Conservation (phyloP, 108 stramenopile genomes). For the Mayamaea pseudoterrestris region DNA sequence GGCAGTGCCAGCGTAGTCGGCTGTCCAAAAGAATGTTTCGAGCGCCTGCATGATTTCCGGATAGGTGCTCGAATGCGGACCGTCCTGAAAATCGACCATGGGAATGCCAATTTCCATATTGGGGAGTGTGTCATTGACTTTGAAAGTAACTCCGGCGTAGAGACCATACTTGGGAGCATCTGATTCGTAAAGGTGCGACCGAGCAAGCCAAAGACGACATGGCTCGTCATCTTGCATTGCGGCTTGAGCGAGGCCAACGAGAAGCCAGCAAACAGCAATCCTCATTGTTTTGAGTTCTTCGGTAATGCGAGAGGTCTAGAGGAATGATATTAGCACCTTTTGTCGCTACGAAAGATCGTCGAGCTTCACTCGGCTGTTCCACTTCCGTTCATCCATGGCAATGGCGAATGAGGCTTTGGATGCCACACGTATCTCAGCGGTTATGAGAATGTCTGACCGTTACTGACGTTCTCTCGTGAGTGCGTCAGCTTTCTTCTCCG, state of each 20-base stretch:
- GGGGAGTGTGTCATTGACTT: slow-evolving; percentile 19
- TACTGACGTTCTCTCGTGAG: too few relatives aligned
- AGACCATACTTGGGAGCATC: slow-evolving; percentile 22
- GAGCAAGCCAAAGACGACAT: slow-evolving; percentile 33
- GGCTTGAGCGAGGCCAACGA: not conserved
- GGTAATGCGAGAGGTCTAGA: not conserved
- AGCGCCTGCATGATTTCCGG: slow-evolving; percentile 16
- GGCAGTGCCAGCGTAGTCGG: slow-evolving; percentile 12
- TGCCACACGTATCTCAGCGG: too few relatives aligned
- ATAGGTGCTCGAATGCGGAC: not conserved
- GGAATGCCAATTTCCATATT: slow-evolving; percentile 36
- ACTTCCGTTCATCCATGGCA: too few relatives aligned
- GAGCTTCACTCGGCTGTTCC: too few relatives aligned
- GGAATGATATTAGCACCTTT: too few relatives aligned
- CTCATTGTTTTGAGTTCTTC: not conserved
- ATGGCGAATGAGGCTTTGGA: too few relatives aligned
- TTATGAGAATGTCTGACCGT: too few relatives aligned
- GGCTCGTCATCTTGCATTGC: not conserved
- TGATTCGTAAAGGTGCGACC: slow-evolving; percentile 13
- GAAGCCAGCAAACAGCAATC: not conserved
- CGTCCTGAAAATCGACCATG: slow-evolving; percentile 21
- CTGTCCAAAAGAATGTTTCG: slow-evolving; percentile 22
- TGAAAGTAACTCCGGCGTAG: slow-evolving; percentile 23
- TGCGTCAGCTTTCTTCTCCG: too few relatives aligned
- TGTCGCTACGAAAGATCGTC: too few relatives aligned